A percentile compares a stretch with the other conserved stretches of the same genome.
phyloP scores from a whole-genome alignment of 2,329 filamentous ascomycete genomes.

The Chaetothyriales sp. region DNA sequence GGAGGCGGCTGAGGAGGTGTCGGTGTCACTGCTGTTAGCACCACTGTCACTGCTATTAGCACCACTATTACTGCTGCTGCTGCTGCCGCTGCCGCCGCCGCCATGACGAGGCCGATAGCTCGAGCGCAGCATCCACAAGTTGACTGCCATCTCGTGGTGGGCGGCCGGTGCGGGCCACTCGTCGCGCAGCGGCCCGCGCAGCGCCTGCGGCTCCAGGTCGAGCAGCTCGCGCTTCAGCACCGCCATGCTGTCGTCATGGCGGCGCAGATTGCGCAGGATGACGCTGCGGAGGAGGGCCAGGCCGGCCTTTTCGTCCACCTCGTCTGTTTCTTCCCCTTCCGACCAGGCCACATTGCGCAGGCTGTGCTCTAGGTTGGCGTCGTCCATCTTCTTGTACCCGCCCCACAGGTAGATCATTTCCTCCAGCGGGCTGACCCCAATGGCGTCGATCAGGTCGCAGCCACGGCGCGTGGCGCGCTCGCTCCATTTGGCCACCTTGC shows the following conservation, averaged over 20 bases:
- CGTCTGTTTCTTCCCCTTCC: constrained; percentile 44
- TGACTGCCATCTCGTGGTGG: constrained; percentile 74
- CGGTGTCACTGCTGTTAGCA: too few species aligned
- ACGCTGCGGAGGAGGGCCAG: constrained; percentile 53
- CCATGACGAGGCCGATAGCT: constrained; percentile 24
- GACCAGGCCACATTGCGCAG: constrained; percentile 54
- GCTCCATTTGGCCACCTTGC: constrained; percentile 84
- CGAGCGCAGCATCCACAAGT: constrained; percentile 57
- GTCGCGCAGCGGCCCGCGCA: constrained; percentile 39
- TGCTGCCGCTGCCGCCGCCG: constrained; percentile 13
- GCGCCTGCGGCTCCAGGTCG: constrained; percentile 29
- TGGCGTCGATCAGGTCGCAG: constrained; percentile 60
- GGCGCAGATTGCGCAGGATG: constrained; percentile 50
- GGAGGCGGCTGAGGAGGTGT: too few species aligned
- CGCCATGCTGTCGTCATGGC: constrained; percentile 50
- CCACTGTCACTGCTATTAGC: not conserved
- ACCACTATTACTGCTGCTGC: not conserved
- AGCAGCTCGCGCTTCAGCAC: constrained; percentile 52
- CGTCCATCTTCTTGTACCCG: constrained; percentile 67
- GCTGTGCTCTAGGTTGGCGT: constrained; percentile 49
- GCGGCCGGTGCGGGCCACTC: constrained; percentile 59
- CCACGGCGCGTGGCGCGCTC: constrained; percentile 54
- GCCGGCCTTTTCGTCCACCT: constrained; percentile 49
- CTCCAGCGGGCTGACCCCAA: constrained; percentile 65
- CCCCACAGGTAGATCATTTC: constrained; percentile 96